Conservation (phyloP, 768 basidiomycete genomes). For the Dioszegia aurantiaca region DNA sequence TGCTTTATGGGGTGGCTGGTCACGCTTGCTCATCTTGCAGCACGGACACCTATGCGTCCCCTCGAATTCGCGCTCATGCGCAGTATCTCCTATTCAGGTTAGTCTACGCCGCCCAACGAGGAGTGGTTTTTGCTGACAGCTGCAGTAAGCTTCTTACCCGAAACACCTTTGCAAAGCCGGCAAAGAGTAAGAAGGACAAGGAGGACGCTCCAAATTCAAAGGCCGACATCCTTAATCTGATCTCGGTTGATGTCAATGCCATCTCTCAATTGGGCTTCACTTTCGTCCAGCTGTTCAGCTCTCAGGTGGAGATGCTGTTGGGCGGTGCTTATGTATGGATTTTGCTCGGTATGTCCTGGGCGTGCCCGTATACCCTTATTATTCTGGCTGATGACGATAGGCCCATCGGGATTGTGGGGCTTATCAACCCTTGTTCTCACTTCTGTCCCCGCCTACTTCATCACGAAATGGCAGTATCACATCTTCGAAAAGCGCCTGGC, state of each 20-base stretch:
- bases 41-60: constrained; percentile 9
- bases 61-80: constrained; percentile 21
- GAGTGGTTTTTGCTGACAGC: constrained; percentile 1
- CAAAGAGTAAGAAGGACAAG: background rate
- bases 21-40: constrained; percentile 16
- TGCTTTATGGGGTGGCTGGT: background rate
- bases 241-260: constrained; percentile 24
- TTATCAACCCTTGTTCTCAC: constrained; percentile 31
- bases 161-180: constrained; percentile 22
- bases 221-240: constrained; percentile 42
- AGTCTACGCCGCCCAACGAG: no score
- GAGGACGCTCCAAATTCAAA: constrained; percentile 17
- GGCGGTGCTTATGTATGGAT: constrained; percentile 35
- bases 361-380: background rate
- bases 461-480: constrained; percentile 35
- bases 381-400: constrained; percentile 12
- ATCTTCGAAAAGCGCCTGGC: constrained; percentile 26
- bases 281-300: constrained; percentile 14
- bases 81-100: constrained; percentile 33
- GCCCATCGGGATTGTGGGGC: constrained; percentile 38
- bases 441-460: constrained; percentile 29
- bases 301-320: constrained; percentile 25
- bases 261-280: constrained; percentile 24
- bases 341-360: constrained; percentile 30
- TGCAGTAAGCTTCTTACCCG: constrained; percentile 35